A percentile compares a stretch with the other conserved stretches of the same genome.
phyloP scores from a whole-genome alignment of 129 eudicot genomes.

The Flaveria linearis region DNA sequence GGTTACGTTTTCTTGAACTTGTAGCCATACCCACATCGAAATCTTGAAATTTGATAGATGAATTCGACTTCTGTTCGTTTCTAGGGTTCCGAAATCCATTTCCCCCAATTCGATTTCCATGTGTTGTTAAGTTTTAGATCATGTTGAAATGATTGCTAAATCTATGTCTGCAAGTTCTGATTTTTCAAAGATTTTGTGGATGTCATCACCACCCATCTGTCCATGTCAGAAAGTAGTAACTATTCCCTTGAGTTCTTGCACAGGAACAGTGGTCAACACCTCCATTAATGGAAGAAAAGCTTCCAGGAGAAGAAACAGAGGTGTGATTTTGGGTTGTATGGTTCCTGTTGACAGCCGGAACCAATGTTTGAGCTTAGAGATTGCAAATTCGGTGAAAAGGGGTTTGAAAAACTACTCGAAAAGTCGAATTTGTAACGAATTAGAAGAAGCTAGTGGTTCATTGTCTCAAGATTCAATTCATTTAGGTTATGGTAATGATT shows the following conservation, averaged over 20 bases:
- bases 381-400: constrained; percentile 40
- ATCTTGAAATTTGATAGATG: constrained; percentile 6
- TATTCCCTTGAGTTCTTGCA: constrained; percentile 6
- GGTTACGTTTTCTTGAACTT: constrained; percentile 24
- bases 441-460: constrained; percentile 27
- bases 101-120: constrained; percentile 17
- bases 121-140: background rate
- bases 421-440: constrained; percentile 35
- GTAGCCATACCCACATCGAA: constrained; percentile 16
- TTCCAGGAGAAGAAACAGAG: constrained; percentile 23
- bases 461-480: constrained; percentile 13
- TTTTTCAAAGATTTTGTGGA: constrained; percentile 30
- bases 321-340: constrained; percentile 35
- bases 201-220: constrained; percentile 36
- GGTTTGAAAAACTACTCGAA: constrained; percentile 44
- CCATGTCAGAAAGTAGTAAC: constrained; percentile 35
- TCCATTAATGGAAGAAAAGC: constrained; percentile 23
- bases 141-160: constrained; percentile 25
- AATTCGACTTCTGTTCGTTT: constrained; percentile 7
- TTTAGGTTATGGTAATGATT: constrained; percentile 24
- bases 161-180: constrained; percentile 25
- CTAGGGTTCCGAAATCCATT: constrained; percentile 10
- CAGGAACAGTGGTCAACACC: background rate
- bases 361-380: constrained; percentile 30
- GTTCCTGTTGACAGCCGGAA: constrained; percentile 34